These are phyloP conservation scores for Schoenoplectus triqueter DNA, from an alignment of 202 grass and related monocot species.

Conservation along the genomic window DNA sequence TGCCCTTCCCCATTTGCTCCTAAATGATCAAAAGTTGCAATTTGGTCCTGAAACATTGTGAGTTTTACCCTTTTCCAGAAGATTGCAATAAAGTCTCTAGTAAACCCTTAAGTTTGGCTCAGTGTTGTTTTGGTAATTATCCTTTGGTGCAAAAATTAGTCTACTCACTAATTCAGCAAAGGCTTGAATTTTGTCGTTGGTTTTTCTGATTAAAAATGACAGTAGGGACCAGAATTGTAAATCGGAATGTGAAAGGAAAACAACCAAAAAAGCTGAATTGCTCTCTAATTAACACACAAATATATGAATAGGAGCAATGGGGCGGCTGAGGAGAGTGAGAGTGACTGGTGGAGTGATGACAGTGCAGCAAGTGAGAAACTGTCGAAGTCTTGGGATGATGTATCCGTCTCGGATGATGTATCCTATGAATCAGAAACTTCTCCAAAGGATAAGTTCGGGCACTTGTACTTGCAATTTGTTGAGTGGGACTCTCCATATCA, in stretches of 20 bases:
- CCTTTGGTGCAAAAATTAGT: too few species aligned
- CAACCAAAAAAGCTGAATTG: background rate
- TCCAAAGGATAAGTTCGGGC: constrained; percentile 38
- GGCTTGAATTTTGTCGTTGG: background rate
- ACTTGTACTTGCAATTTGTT: constrained; percentile 59
- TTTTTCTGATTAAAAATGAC: constrained; percentile 12
- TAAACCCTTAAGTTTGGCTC: background rate
- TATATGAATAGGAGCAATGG: constrained; percentile 20
- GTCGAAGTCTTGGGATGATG: constrained; percentile 58
- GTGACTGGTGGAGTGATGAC: constrained; percentile 71
- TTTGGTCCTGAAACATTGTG: constrained; percentile 1
- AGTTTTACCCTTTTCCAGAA: constrained; percentile 13
- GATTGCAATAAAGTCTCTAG: background rate
- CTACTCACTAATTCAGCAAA: too few species aligned
- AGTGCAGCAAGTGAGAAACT: constrained; percentile 51
- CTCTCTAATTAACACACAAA: background rate
- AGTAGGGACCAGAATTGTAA: constrained; percentile 15
- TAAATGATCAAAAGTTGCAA: background rate
- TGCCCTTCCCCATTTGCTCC: background rate
- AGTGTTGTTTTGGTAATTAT: background rate
- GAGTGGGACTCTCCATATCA: constrained; percentile 65
- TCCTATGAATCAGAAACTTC: constrained; percentile 25
- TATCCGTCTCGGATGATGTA: constrained; percentile 53
- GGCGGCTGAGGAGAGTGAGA: constrained; percentile 50
- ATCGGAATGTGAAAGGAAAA: background rate